Evolutionary conservation across 345 rosid species (phyloP), one percentile per base, ranked within the genome.

Genomic region (Bruguiera gymnorhiza): DNA sequence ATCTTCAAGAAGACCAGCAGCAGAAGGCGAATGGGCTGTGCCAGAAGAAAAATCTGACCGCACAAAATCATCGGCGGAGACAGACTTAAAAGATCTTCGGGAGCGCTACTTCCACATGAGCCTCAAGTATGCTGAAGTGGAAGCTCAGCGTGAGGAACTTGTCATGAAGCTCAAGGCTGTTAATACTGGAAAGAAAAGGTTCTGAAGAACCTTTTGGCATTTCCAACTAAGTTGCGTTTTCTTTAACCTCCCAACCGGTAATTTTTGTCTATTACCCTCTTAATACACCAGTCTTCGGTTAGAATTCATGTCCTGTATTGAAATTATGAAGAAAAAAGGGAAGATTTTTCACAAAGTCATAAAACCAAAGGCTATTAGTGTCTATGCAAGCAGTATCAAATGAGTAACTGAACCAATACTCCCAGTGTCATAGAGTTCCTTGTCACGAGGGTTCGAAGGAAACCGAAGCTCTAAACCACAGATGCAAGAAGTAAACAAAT

Each of bases 101-200:
- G 86, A 87, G 63, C 79, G 88, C 2, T 85, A 87, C 65, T 76
- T 81, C 54, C 69, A 77, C 43, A 81, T 85, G 89, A 87, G 92
- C 77, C 88, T 87, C 65, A 84, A 83, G 65, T 87, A 83, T 61
- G 89, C 88, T 18, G 85, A 85, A 70, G 88, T 84, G 19, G 89
- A 84, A 78, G 77, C 70, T 63, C 82, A 85, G 55, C 83, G 88
- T 8, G 88, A 87, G 73, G 85, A 84, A 62, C 88, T 85, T 46
- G 86, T 85, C 63, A 84, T 82, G 89, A 85, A 85, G 80, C 85
- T 87, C 36, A 85, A 70, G 78, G 68, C 77, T 55, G 48, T 72
- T 60, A 81, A 72, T 36, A 75, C 59, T 76, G 73, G 71, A 36
- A 87, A 75, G 73, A 78, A 80, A 69, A 81, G 85, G 85, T 80